Base-by-base conservation (phyloP, 148 eudicot species). In the Rhododendron mucronatum region DNA sequence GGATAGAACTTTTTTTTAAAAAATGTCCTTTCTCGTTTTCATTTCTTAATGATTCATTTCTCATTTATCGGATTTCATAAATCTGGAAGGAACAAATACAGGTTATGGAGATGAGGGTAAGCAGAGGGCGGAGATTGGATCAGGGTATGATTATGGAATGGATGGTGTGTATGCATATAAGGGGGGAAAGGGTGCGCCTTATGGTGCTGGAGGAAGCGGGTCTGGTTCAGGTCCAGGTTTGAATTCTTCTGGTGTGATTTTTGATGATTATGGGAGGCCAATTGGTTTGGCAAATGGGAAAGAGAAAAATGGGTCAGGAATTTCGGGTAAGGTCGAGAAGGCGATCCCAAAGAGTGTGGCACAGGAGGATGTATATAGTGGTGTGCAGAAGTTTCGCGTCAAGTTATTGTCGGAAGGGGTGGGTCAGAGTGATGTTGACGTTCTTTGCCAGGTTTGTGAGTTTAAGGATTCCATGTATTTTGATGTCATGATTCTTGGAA, bases 181-280 rank as follows among this genome's bases (percentile, higher is more conserved):
- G 67, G 96, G 94, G 26, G 91, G 91, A 15, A 92, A 91, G 59
- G 85, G 33, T 77, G 93, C 89, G 88, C 93, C 95, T 12, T 93
- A 93, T 86, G 95, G 96, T 7, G 94, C 92, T n/a, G 85, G 92
- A 37, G 95, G 93, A 0, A 87, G 86, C 23, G 88, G 91, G 7
- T 88, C 92, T 26, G 84, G 88, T 39, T 74, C 87, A 3, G 21
- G 76, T 28, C 14, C 75, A 5, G 75, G 37, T 71, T 71, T 33
- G 37, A 33, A 33, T 71, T 86, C 89, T 7, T 41, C 86, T 89
- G 89, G 80, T 85, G 92, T 90, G 81, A 61, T 91, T 83, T 96
- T 96, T 81, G 98, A 94, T 91, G 98, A 94, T 91, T 94, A 93
- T 88, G 98, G 98, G 74, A 89, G 98, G 82, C 93, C 98, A 1